Evolutionary conservation across 352 stramenopile genomes (phyloP), one percentile per base, ranked within the genome.

Genomic region (Lagenidium giganteum): DNA sequence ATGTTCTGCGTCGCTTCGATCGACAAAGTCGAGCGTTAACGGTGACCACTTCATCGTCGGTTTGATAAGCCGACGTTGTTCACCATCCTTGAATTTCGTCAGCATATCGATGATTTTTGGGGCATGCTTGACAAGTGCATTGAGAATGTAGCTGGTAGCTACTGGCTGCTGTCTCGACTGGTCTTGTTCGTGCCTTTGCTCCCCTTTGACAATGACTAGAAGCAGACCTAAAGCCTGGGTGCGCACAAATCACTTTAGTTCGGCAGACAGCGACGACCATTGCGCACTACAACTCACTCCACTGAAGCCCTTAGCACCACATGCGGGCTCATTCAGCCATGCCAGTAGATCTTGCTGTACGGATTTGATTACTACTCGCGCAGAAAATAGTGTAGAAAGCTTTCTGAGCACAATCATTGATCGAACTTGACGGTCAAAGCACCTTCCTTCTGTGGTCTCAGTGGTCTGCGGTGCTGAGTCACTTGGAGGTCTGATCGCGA

Each of bases 31-130:
- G 5, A 57, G 24, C 1, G 20, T 30, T 3, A 57, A 30, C 8
- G 50, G 41, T 2, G 50, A 57, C 50, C 50, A 57, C 12, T 8
- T 5, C 20, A 51, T 37, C 2, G 22, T 35, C 17, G 8, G 13
- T 12, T 26, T 27, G 2, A 57, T 11, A 11, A 51, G 32, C 17
- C 11, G 27, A 33, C 14, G 8, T 26, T 14, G 12, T 12, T 41
- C 0, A 5, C n/a, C n/a, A 9, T 14, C 27, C 30, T 17, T 23
- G 50, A 5, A 57, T 22, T 1, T 47, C 18, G n/a, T 26, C 41
- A 14, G 51, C 42, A 8, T 51, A 42, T 4, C 28, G 8, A 17
- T 33, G 50, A 29, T 51, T 21, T 12, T 57, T 27, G 13, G 23
- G 51, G 13, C 6, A 44, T 35, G 4, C 42, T 29, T 13, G 51